phyloP scores from a whole-genome alignment of 805 yeast genomes.

The Groenewaldozyma salmanticensis region DNA sequence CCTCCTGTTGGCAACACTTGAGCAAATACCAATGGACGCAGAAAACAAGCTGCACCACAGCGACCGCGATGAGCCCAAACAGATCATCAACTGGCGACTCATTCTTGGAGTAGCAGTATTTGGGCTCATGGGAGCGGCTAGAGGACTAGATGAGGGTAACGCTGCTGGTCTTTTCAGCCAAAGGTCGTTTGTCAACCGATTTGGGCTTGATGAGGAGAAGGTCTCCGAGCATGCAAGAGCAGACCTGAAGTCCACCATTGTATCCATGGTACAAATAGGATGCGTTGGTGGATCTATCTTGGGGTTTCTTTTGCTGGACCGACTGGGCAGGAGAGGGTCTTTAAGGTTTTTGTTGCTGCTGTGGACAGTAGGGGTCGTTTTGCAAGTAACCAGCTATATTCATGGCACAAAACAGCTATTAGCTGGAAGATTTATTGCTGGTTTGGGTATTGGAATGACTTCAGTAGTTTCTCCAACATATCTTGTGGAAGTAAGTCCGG shows the following conservation, averaged over 20 bases:
- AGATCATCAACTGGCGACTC: slow-evolving; percentile 31
- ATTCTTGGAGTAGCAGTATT: slow-evolving; percentile 39
- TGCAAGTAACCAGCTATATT: slow-evolving; percentile 37
- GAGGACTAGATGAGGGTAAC: slow-evolving; percentile 52
- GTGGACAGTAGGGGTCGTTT: slow-evolving; percentile 38
- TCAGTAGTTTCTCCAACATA: slow-evolving; percentile 48
- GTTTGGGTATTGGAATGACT: slow-evolving; percentile 48
- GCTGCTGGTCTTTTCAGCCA: slow-evolving; percentile 39
- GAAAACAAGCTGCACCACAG: not conserved
- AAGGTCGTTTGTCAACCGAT: slow-evolving; percentile 32
- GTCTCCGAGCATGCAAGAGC: slow-evolving; percentile 22
- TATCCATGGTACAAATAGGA: slow-evolving; percentile 51
- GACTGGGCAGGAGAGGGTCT: slow-evolving; percentile 42
- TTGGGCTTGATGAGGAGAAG: slow-evolving; percentile 35
- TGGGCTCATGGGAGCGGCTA: slow-evolving; percentile 46
- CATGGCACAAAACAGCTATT: slow-evolving; percentile 38
- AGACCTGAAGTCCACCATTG: slow-evolving; percentile 39
- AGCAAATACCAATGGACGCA: not conserved
- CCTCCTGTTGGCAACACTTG: not conserved
- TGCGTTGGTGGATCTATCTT: slow-evolving; percentile 44
- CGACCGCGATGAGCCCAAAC: not conserved
- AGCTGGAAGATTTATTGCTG: slow-evolving; percentile 48
- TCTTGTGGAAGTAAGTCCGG: slow-evolving; percentile 45
- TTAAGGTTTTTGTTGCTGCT: slow-evolving; percentile 34
- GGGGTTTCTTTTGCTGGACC: slow-evolving; percentile 40